A percentile compares a stretch with the other conserved stretches of the same genome.
These are phyloP conservation scores for Rosa rugosa DNA, from an alignment of 306 rosid genomes.

Conservation along the genomic window DNA sequence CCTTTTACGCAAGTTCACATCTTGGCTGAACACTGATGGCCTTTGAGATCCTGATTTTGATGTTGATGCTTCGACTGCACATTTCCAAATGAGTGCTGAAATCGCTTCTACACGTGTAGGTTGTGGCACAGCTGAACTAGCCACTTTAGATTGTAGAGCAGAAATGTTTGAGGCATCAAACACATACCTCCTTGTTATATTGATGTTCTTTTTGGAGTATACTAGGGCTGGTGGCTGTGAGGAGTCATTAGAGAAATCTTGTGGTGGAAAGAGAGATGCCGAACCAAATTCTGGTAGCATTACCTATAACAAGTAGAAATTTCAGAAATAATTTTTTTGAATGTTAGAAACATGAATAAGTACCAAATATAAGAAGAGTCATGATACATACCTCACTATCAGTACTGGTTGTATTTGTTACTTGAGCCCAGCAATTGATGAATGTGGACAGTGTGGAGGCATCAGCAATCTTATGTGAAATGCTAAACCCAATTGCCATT, in stretches of 20 bases:
- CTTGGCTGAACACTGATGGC: conserved; percentile 33
- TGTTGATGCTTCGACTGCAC: conserved; percentile 28
- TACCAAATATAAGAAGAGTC: background rate
- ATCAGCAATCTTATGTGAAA: conserved; percentile 50
- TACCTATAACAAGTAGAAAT: background rate
- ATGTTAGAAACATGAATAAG: background rate
- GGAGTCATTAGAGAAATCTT: background rate
- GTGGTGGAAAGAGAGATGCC: background rate
- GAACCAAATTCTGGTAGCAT: background rate
- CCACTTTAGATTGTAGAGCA: conserved; percentile 31
- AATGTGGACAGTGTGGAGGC: conserved; percentile 38
- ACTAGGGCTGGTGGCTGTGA: background rate
- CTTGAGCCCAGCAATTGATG: conserved; percentile 37
- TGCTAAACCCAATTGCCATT: conserved; percentile 38
- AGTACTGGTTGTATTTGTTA: background rate
- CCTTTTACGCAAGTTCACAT: conserved; percentile 37
- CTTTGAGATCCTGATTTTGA: background rate
- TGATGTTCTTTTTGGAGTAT: background rate
- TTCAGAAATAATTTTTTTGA: background rate
- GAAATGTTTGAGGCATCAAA: conserved; percentile 35
- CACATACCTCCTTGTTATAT: conserved; percentile 31
- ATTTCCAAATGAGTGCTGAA: conserved; percentile 50
- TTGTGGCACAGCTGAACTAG: background rate
- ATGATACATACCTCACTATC: background rate
- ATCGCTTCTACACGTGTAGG: conserved; percentile 46